These are phyloP conservation scores for Domatiomyces globalis DNA, from an alignment of 2,329 filamentous ascomycete genomes.

Conservation along the genomic window DNA sequence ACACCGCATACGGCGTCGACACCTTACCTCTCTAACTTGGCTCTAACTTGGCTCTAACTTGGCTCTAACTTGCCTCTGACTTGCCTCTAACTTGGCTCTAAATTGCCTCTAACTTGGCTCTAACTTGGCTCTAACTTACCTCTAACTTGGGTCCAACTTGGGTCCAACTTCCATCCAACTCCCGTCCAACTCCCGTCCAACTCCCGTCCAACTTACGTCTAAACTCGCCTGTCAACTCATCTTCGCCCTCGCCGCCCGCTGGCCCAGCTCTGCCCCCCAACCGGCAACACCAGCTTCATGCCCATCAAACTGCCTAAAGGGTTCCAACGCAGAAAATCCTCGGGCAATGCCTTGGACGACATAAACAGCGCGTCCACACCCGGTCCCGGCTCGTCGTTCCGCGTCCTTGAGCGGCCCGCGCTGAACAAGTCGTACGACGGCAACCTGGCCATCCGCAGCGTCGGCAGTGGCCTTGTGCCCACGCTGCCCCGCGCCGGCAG, in stretches of 20 bases:
- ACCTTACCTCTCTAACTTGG: too few species aligned
- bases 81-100: too few species aligned
- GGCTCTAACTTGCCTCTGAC: too few species aligned
- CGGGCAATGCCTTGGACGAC: constrained; percentile 40
- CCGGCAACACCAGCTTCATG: constrained; percentile 26
- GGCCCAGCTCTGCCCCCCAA: constrained; percentile 5
- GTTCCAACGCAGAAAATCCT: constrained; percentile 40
- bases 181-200: constrained; percentile 3
- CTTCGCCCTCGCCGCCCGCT: neutral
- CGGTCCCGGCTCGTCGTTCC: constrained; percentile 33
- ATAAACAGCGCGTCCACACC: constrained; percentile 21
- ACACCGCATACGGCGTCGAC: too few species aligned
- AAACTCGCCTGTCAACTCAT: neutral
- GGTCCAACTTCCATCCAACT: constrained; percentile 3
- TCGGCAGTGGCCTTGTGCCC: neutral
- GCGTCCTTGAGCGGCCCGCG: constrained; percentile 38
- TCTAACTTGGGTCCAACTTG: too few species aligned
- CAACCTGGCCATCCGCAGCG: neutral
- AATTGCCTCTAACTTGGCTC: too few species aligned
- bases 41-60: too few species aligned
- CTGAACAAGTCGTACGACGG: constrained; percentile 30
- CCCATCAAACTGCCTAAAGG: constrained; percentile 43
- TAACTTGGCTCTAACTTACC: constrained; percentile 5
- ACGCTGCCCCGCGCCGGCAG: constrained; percentile 7
- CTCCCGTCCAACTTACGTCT: constrained; percentile 1